Evolutionary conservation across 768 basidiomycete species (phyloP).

Genomic region (Candolleomyces eurysporus): DNA sequence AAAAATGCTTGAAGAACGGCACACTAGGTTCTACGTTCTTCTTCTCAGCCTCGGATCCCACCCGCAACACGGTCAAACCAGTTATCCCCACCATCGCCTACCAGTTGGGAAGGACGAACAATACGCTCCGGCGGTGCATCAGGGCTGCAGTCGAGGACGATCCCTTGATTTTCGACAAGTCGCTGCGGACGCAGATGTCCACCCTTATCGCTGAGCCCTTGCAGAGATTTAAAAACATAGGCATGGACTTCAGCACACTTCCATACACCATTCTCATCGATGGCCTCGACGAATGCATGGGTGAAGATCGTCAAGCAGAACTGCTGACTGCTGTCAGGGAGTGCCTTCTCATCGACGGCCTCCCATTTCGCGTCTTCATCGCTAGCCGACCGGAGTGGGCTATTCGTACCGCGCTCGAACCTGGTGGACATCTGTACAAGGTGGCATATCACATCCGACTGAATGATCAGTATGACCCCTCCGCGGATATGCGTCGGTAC

Average conservation of each 20-base stretch:
- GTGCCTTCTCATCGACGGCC: neutral
- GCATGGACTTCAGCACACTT: too few species aligned
- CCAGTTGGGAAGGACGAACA: neutral
- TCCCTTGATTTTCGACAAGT: too few species aligned
- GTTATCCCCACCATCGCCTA: slow-evolving; percentile 1
- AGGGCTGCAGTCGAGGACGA: neutral
- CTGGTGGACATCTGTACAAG: neutral
- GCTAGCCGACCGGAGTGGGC: neutral
- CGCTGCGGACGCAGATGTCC: too few species aligned
- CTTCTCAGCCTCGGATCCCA: too few species aligned
- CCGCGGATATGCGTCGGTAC: neutral
- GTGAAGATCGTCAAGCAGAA: neutral
- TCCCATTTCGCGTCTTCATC: neutral
- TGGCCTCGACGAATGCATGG: too few species aligned
- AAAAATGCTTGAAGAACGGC: too few species aligned
- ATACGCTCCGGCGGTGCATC: neutral
- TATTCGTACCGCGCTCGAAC: neutral
- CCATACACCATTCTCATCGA: too few species aligned
- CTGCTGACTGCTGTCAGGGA: neutral
- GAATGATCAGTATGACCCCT: neutral
- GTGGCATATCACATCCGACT: neutral
- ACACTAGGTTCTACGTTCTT: too few species aligned
- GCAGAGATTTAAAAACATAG: too few species aligned
- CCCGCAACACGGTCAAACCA: too few species aligned
- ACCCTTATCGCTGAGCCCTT: too few species aligned